Conservation (phyloP, 2,329 filamentous ascomycete species). For the Thelonectria olida region DNA sequence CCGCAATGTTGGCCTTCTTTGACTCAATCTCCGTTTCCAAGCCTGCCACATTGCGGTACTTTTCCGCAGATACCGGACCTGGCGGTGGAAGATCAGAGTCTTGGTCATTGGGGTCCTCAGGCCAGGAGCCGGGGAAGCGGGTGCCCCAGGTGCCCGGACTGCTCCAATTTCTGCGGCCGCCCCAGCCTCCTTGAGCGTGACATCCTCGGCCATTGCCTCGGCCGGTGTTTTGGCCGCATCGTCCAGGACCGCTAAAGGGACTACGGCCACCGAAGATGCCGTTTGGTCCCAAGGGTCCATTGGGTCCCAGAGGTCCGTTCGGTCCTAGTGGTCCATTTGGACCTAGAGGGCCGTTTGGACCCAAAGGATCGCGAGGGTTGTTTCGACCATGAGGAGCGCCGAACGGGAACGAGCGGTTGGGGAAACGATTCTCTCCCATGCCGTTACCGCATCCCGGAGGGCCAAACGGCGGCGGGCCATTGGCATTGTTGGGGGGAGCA, state of each 20-base stretch:
- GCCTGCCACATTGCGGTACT: constrained; percentile 47
- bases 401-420: constrained; percentile 21
- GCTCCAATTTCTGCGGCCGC: not conserved
- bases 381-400: not conserved
- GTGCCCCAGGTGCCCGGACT: constrained; percentile 1
- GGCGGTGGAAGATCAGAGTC: constrained; percentile 24
- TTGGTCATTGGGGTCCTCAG: constrained; percentile 39
- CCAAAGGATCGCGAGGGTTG: constrained; percentile 12
- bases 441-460: constrained; percentile 11
- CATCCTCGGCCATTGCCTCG: constrained; percentile 11
- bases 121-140: constrained; percentile 47
- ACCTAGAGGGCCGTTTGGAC: constrained; percentile 11
- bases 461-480: constrained; percentile 3
- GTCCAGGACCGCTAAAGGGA: constrained; percentile 15
- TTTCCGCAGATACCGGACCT: constrained; percentile 42
- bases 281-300: constrained; percentile 17
- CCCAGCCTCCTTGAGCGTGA: not conserved
- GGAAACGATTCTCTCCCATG: constrained; percentile 25
- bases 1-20: constrained; percentile 41
- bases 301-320: constrained; percentile 16
- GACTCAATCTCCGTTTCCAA: constrained; percentile 46
- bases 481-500: constrained; percentile 9
- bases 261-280: constrained; percentile 18
- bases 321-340: constrained; percentile 21
- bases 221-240: constrained; percentile 1